These are phyloP conservation scores for Cercis canadensis DNA, from an alignment of 306 rosid species.

Conservation along the genomic window DNA sequence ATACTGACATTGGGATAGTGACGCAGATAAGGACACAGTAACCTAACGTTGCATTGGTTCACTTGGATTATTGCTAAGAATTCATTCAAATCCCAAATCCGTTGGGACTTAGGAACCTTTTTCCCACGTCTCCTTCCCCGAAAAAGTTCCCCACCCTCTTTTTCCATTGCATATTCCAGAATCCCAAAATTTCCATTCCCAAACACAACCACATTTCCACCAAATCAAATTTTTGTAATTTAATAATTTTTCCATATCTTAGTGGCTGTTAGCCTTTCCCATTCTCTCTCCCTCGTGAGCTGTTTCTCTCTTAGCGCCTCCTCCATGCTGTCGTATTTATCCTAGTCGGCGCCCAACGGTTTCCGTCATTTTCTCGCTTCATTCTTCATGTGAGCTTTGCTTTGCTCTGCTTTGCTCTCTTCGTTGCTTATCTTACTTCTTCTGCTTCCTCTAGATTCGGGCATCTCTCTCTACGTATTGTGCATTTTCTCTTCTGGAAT, in stretches of 20 bases:
- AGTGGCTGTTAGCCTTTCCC: not conserved
- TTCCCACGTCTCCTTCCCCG: conserved; percentile 13
- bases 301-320: conserved; percentile 2
- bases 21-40: conserved; percentile 41
- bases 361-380: conserved; percentile 31
- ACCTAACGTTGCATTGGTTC: conserved; percentile 30
- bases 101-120: conserved; percentile 16
- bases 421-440: not conserved
- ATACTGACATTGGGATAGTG: conserved; percentile 38
- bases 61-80: conserved; percentile 42
- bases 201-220: conserved; percentile 24
- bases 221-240: not conserved
- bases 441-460: conserved; percentile 25
- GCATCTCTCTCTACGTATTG: no score
- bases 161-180: conserved; percentile 47
- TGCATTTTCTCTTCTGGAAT: conserved; percentile 32
- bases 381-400: conserved; percentile 11
- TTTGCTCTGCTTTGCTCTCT: not conserved
- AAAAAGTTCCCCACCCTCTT: conserved; percentile 33
- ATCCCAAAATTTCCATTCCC: conserved; percentile 37
- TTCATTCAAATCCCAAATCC: conserved; percentile 7
- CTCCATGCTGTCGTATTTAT: conserved; percentile 16
- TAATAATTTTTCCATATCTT: not conserved
- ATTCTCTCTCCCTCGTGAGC: not conserved
- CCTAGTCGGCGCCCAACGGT: not conserved